These are phyloP conservation scores for Hibiscus tridactylites DNA, from an alignment of 345 rosid species.

Conservation along the genomic window DNA sequence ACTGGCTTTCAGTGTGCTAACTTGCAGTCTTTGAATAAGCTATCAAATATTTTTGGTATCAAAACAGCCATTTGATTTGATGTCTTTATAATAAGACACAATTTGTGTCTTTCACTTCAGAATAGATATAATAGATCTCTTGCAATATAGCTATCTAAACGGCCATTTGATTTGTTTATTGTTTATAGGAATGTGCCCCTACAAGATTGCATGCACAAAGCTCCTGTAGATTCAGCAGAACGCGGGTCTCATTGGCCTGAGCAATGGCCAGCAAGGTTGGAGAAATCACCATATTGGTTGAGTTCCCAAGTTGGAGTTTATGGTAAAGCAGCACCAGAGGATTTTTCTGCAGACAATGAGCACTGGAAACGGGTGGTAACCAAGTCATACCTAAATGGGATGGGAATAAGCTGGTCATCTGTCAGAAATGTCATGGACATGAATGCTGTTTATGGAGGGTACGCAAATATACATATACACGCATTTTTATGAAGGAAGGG, in stretches of 20 bases:
- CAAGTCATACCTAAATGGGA: conserved; percentile 67
- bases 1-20: background rate
- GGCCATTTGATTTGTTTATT: conserved; percentile 11
- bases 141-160: background rate
- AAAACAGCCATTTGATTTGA: background rate
- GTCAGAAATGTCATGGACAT: conserved; percentile 97
- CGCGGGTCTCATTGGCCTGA: conserved; percentile 95
- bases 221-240: conserved; percentile 44
- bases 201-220: conserved; percentile 88
- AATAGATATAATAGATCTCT: background rate
- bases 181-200: conserved; percentile 72
- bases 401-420: conserved; percentile 82
- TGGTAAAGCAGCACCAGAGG: conserved; percentile 88
- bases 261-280: conserved; percentile 86
- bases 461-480: conserved; percentile 12
- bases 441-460: conserved; percentile 97
- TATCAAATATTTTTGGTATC: background rate
- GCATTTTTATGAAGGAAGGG: background rate
- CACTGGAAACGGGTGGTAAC: conserved; percentile 93
- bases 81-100: background rate
- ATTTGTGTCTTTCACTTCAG: background rate
- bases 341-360: conserved; percentile 61
- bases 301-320: conserved; percentile 89
- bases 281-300: conserved; percentile 67
- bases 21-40: background rate